A percentile compares a stretch with the other conserved stretches of the same genome.
Conservation (phyloP, 225 moss, liverwort and hornwort species). For the Rhytidiadelphus loreus region DNA sequence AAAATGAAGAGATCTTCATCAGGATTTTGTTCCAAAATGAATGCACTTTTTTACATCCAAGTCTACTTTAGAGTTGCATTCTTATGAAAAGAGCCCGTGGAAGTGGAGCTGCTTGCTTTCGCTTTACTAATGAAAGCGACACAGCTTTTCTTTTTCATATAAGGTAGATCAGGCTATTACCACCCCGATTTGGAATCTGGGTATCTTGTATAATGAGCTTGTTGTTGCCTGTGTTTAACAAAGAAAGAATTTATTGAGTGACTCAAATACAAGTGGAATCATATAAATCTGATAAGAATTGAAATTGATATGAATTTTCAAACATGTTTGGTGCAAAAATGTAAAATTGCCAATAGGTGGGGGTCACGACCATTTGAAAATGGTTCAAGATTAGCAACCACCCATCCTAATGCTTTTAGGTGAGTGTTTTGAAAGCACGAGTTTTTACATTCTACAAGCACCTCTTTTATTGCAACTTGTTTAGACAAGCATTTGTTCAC, state of each 20-base stretch:
- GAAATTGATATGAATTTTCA: neutral
- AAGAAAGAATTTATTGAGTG: neutral
- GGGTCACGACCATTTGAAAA: neutral
- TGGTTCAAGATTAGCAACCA: neutral
- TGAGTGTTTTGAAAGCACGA: neutral
- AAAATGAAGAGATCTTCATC: neutral
- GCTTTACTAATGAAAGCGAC: neutral
- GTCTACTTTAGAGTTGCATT: neutral
- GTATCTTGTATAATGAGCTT: neutral
- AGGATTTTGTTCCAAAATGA: neutral
- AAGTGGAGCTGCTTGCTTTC: neutral
- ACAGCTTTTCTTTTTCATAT: neutral
- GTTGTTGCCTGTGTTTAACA: neutral
- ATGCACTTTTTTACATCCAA: too few relatives aligned
- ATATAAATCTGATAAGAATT: neutral
- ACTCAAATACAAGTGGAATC: neutral
- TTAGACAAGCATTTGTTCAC: neutral
- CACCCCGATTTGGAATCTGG: neutral
- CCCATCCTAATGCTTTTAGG: rapidly evolving
- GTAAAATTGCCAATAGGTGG: rapidly evolving
- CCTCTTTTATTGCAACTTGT: neutral
- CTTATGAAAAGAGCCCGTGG: neutral
- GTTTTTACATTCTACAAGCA: neutral
- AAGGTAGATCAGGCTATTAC: neutral
- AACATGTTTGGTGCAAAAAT: neutral